phyloP scores from a whole-genome alignment of 192 early-diverging fungal species.

The Coemansia reversa region DNA sequence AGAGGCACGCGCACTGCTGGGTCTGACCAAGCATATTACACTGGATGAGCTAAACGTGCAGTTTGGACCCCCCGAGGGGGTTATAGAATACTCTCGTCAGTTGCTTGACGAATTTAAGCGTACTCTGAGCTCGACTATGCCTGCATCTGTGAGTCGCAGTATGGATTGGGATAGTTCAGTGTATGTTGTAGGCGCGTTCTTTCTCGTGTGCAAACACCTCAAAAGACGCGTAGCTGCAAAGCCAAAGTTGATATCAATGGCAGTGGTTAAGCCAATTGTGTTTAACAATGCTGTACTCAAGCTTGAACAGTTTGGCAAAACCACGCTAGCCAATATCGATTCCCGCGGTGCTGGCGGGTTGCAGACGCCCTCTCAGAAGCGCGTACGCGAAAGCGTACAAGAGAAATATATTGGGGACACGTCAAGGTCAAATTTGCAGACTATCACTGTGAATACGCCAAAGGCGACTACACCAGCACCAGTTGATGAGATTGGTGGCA shows the following conservation, averaged over 20 bases:
- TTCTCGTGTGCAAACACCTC: constrained; percentile 37
- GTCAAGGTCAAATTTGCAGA: constrained; percentile 3
- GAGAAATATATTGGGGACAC: not conserved
- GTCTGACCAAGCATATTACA: constrained; percentile 41
- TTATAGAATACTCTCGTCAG: constrained; percentile 29
- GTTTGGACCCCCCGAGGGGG: constrained; percentile 32
- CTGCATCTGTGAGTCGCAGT: constrained; percentile 21
- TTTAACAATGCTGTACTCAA: constrained; percentile 28
- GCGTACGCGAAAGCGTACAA: constrained; percentile 5
- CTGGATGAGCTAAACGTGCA: constrained; percentile 49
- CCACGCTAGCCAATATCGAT: constrained; percentile 17
- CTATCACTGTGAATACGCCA: not conserved
- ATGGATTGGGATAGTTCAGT: constrained; percentile 47
- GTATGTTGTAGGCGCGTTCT: constrained; percentile 40
- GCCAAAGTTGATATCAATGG: constrained; percentile 23
- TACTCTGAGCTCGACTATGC: constrained; percentile 27
- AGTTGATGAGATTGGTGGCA: constrained; percentile 15
- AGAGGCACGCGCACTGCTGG: constrained; percentile 36
- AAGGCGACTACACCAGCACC: not conserved
- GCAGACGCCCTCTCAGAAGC: constrained; percentile 30
- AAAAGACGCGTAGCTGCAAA: constrained; percentile 43
- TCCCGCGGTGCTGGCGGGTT: constrained; percentile 1
- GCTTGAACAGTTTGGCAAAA: constrained; percentile 34
- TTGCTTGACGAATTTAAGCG: constrained; percentile 38
- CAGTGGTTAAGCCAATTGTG: constrained; percentile 19